phyloP scores from a whole-genome alignment of 163 green algal species.

The Coccomyxa subellipsoidea region DNA sequence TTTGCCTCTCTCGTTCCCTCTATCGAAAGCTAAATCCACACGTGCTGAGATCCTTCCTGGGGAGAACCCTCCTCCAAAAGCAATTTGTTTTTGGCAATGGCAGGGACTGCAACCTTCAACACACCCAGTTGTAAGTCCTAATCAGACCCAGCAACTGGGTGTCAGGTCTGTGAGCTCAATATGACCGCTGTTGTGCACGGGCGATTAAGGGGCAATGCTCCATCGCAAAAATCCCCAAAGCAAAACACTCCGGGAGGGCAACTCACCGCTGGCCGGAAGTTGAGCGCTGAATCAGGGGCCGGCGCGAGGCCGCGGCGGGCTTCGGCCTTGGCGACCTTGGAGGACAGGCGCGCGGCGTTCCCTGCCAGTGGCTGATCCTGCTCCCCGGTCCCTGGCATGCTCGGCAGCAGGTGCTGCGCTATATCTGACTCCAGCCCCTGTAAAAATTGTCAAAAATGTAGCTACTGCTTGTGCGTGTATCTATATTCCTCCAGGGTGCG shows the following conservation, averaged over 20 bases:
- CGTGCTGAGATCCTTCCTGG: neutral
- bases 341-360: neutral
- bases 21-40: neutral
- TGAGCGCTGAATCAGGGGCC: constrained; percentile 22
- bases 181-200: neutral
- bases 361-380: neutral
- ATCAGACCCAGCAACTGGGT: no score
- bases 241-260: neutral
- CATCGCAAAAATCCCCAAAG: neutral
- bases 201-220: no score
- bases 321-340: constrained; percentile 8
- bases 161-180: no score
- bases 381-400: neutral
- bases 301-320: neutral
- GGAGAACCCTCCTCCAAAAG: no score
- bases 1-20: neutral
- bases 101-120: no score
- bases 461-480: no score
- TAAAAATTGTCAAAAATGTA: neutral
- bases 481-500: no score
- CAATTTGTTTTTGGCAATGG: no score
- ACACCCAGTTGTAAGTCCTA: no score
- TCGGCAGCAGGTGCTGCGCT: neutral
- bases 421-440: constrained; percentile 2
- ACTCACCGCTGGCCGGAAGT: constrained; percentile 24